Evolutionary conservation across 352 stramenopile species (phyloP), one percentile per base, ranked within the genome.

Genomic region (Globisporangium lucens): DNA sequence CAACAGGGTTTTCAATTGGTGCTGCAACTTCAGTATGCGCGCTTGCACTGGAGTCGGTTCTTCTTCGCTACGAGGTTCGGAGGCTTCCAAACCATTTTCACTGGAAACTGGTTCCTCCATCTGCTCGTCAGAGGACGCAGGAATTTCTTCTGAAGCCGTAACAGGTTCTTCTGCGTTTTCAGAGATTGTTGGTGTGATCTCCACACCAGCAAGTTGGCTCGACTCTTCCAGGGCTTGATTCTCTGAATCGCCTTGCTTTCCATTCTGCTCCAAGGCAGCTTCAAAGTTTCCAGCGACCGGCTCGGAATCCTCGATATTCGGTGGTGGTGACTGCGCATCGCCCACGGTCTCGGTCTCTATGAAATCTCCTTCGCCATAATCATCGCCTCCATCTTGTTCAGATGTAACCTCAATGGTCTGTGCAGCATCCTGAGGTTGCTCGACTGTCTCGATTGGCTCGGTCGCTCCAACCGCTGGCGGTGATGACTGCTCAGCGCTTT

Each of bases 351-450:
- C 52, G 6, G 62, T 12, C 33, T 56, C 66, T 29, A 55, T 60
- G 29, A 71, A 68, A 12, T 67, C 62, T 5, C 38, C 56, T 17
- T 64, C 64, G 24, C 49, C 49, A 6, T 60, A 60, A 12, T 70
- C 63, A 27, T 73, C 36, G 10, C 36, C 36, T 43, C 9, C 36
- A 15, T 43, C 36, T 43, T 43, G 36, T 43, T 15, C 36, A 43
- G 36, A 43, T 1, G 36, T 10, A 43, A 15, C 13, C 10, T 43
- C 36, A 43, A 43, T 43, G 36, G 9, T 27, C 13, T 7, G 5
- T 33, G 6, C 35, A 52, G 22, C 2, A 17, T 61, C 52, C 20
- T 61, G 30, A 5, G 20, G 30, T 53, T 27, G 46, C 6, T 63
- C 41, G n/a, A 53, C 15, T 59, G 24, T 20, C 47, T 66, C 61